phyloP scores from a whole-genome alignment of 225 moss, liverwort and hornwort genomes.

The Neckera pumila region DNA sequence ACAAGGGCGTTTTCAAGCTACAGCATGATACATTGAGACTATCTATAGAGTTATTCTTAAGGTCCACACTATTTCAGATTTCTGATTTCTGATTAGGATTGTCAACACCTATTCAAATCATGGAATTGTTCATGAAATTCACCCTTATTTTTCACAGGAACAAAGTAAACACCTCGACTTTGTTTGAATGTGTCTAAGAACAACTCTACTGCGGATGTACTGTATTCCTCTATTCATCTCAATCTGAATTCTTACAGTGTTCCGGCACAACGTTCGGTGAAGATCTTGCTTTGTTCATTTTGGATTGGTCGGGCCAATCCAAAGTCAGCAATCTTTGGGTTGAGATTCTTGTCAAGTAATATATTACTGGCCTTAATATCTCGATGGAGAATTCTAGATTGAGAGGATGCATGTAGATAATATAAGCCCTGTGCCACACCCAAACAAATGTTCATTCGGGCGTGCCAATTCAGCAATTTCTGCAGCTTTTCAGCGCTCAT shows the following conservation, averaged over 20 bases:
- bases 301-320: conserved; percentile 22
- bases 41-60: not conserved
- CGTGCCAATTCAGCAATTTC: not conserved
- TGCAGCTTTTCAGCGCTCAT: not conserved
- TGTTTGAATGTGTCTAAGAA: too few relatives aligned
- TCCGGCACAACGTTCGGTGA: conserved; percentile 11
- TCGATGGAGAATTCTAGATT: conserved; percentile 23
- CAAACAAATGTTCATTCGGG: conserved; percentile 9
- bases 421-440: conserved; percentile 22
- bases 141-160: not conserved
- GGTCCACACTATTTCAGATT: not conserved
- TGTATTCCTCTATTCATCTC: not conserved
- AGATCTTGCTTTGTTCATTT: conserved; percentile 10
- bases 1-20: not conserved
- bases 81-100: not conserved
- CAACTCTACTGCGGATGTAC: not conserved
- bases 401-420: conserved; percentile 33
- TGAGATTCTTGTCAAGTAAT: conserved; percentile 20
- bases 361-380: conserved; percentile 38
- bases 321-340: conserved; percentile 35
- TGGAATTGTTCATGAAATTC: not conserved
- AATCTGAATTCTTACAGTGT: not conserved
- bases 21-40: not conserved
- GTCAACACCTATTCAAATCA: not conserved
- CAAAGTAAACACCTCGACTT: not conserved